Conservation (phyloP, 2,329 filamentous ascomycete species). For the Fusarium aywerte region DNA sequence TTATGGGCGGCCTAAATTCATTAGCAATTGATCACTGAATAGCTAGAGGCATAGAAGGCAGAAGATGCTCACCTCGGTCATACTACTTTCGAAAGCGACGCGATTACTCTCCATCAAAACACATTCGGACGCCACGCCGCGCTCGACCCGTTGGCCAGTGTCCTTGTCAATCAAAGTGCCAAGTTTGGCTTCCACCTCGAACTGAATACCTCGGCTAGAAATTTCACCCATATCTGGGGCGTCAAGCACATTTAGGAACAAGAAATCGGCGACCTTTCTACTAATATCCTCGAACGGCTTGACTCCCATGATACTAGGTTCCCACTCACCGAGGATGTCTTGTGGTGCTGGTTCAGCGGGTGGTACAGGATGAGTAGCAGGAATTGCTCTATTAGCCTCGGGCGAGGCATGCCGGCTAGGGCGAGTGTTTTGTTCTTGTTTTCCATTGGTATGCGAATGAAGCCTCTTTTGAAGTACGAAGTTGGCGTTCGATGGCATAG, state of each 20-base stretch:
- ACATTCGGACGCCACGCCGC: conserved; percentile 76
- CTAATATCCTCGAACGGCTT: conserved; percentile 79
- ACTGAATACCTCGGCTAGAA: conserved; percentile 71
- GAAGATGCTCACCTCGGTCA: conserved; percentile 78
- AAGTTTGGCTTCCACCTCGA: conserved; percentile 95
- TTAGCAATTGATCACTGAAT: conserved; percentile 27
- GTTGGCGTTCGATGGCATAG: conserved; percentile 50
- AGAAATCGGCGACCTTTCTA: conserved; percentile 81
- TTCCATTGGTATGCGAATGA: conserved; percentile 53
- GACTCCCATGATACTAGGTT: conserved; percentile 74
- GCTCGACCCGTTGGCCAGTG: conserved; percentile 73
- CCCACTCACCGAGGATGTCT: conserved; percentile 67
- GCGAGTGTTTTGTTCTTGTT: conserved; percentile 50
- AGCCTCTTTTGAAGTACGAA: conserved; percentile 46
- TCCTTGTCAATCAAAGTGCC: conserved; percentile 82
- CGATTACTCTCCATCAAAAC: conserved; percentile 71
- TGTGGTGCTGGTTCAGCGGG: conserved; percentile 47
- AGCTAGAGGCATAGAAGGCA: neutral
- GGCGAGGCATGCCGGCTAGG: conserved; percentile 56
- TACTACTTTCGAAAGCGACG: conserved; percentile 83
- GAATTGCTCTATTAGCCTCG: conserved; percentile 39
- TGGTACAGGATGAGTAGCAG: conserved; percentile 25
- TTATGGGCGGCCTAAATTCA: conserved; percentile 77
- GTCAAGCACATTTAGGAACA: conserved; percentile 76
- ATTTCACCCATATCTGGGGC: conserved; percentile 74